These are phyloP conservation scores for Rhinocladiella mackenziei DNA, from an alignment of 2,329 filamentous ascomycete species.

Conservation along the genomic window DNA sequence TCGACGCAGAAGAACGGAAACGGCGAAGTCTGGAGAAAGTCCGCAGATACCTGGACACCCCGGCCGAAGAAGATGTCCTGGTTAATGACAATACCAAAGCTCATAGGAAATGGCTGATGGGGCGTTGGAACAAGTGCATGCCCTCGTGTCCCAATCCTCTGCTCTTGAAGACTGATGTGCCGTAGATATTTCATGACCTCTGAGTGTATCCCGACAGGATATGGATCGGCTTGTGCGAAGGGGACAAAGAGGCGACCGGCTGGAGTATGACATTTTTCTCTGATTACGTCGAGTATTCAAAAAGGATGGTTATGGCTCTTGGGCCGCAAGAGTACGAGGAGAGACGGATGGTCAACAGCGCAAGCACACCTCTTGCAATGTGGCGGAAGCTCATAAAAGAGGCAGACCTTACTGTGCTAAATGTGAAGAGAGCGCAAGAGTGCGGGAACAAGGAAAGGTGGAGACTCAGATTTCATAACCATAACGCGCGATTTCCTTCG, in stretches of 20 bases:
- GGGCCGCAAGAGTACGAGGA: background rate
- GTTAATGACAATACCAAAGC: background rate
- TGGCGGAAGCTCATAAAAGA: background rate
- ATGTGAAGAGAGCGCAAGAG: background rate
- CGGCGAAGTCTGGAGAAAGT: background rate
- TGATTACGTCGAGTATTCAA: background rate
- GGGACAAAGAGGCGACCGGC: background rate
- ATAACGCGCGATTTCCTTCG: background rate
- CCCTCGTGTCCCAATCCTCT: background rate
- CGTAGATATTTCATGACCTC: background rate
- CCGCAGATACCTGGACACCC: background rate
- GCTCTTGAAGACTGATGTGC: background rate
- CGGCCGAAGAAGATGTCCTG: background rate
- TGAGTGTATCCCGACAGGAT: background rate
- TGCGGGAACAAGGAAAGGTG: background rate
- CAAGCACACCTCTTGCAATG: background rate
- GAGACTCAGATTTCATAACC: background rate
- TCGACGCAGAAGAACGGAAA: background rate
- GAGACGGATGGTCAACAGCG: background rate
- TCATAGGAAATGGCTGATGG: background rate
- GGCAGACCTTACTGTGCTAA: background rate
- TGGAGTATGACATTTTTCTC: background rate
- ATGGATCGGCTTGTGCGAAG: background rate
- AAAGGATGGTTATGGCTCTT: background rate
- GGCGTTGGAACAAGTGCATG: background rate